Evolutionary conservation across 2,329 filamentous ascomycete species (phyloP).

Genomic region (Scopulariopsis brevicaulis): DNA sequence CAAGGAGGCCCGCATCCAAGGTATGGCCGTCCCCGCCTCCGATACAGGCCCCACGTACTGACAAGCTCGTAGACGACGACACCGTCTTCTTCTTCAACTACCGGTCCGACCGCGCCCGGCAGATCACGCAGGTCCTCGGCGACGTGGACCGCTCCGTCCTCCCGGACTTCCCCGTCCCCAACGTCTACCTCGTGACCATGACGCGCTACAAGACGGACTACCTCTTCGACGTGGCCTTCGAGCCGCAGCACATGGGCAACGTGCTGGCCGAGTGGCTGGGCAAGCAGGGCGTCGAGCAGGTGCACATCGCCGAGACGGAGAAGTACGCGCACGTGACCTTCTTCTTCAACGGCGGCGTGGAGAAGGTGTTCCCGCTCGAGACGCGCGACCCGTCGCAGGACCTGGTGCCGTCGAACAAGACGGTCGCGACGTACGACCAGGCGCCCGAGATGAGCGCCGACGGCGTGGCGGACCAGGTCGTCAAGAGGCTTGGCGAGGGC

Average conservation of each 20-base stretch:
- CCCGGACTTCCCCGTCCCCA: constrained; percentile 88
- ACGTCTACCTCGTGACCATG: constrained; percentile 90
- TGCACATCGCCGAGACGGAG: constrained; percentile 95
- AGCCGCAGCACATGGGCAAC: constrained; percentile 92
- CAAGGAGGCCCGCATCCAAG: constrained; percentile 74
- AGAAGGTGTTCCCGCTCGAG: constrained; percentile 91
- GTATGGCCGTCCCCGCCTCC: constrained; percentile 26
- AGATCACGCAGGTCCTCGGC: constrained; percentile 89
- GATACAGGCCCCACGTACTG: constrained; percentile 1
- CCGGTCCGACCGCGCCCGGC: constrained; percentile 91
- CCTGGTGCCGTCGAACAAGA: constrained; percentile 77
- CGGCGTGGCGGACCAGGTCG: constrained; percentile 79
- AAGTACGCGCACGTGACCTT: constrained; percentile 99
- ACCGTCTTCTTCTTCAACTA: constrained; percentile 99
- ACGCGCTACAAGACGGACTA: constrained; percentile 96
- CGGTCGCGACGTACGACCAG: constrained; percentile 85
- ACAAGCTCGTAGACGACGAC: constrained; percentile 55
- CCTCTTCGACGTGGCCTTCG: constrained; percentile 83
- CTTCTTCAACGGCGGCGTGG: constrained; percentile 98
- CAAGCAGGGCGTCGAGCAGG: constrained; percentile 83
- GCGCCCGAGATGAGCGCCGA: constrained; percentile 94
- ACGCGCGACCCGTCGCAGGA: constrained; percentile 72
- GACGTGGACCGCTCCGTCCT: constrained; percentile 83
- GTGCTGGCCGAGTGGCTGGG: constrained; percentile 96
- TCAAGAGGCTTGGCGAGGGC: constrained; percentile 73